Conservation (phyloP, 768 basidiomycete species). For the Russula olivacea region DNA sequence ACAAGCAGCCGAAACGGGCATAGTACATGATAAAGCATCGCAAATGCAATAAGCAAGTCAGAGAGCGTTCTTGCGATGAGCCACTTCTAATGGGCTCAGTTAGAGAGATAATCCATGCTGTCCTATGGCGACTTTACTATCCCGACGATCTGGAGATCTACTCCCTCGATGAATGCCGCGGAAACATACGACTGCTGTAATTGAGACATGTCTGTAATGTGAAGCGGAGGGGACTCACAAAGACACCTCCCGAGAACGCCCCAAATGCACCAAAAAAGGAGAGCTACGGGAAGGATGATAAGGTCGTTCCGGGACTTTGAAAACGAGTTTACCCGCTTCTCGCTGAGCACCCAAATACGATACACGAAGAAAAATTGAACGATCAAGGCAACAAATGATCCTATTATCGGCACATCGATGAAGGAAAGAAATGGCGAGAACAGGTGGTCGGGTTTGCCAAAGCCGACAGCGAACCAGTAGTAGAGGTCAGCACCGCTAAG, state of each 20-base stretch:
- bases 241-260: background rate
- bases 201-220: too few relatives aligned
- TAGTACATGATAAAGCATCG: constrained; percentile 9
- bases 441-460: constrained; percentile 29
- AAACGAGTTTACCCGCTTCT: background rate
- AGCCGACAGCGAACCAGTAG: constrained; percentile 30
- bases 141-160: background rate
- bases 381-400: constrained; percentile 26
- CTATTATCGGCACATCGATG: constrained; percentile 30
- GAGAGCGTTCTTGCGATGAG: background rate
- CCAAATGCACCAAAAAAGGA: background rate
- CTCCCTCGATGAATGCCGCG: background rate
- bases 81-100: constrained; percentile 3
- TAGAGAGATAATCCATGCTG: background rate
- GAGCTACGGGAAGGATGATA: background rate
- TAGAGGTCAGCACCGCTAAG: constrained; percentile 30
- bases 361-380: constrained; percentile 33
- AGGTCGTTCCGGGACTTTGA: background rate
- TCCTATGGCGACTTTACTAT: background rate
- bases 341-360: constrained; percentile 27
- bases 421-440: constrained; percentile 16
- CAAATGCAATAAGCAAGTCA: constrained; percentile 4
- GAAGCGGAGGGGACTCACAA: background rate
- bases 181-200: too few relatives aligned
- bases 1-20: too few relatives aligned